phyloP scores from a whole-genome alignment of 164 flowering plant species.

The Dillenia turbinata region DNA sequence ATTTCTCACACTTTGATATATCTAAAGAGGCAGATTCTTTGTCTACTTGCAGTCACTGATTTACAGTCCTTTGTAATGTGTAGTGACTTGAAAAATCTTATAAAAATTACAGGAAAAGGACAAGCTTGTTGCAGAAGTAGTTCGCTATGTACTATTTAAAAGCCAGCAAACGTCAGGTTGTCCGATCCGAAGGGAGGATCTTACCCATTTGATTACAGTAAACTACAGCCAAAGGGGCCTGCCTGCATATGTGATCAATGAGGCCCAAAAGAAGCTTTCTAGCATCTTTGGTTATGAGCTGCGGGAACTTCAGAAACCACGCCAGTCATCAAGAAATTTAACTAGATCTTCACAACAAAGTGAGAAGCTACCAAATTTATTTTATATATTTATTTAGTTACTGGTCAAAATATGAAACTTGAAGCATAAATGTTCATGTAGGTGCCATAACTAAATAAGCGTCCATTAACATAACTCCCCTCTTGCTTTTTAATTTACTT shows the following conservation, averaged over 20 bases:
- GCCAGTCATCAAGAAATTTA: conserved; percentile 51
- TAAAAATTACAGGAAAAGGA: conserved; percentile 61
- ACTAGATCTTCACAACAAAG: conserved; percentile 57
- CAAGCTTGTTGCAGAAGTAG: conserved; percentile 83
- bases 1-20: conserved; percentile 49
- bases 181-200: conserved; percentile 91
- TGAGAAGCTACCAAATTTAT: conserved; percentile 13
- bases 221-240: conserved; percentile 70
- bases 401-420: too few relatives aligned
- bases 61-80: background rate
- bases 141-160: conserved; percentile 84
- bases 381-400: background rate
- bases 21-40: conserved; percentile 48
- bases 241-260: conserved; percentile 68
- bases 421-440: background rate
- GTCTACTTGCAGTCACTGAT: background rate
- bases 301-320: conserved; percentile 75
- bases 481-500: background rate
- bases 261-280: conserved; percentile 66
- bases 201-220: conserved; percentile 71
- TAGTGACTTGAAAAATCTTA: conserved; percentile 2
- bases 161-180: conserved; percentile 77
- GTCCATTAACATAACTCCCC: background rate
- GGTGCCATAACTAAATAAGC: background rate
- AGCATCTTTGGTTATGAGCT: conserved; percentile 80